Evolutionary conservation across 2,329 filamentous ascomycete species (phyloP), one percentile per base, ranked within the genome.

Genomic region (Pezicula carpinea): DNA sequence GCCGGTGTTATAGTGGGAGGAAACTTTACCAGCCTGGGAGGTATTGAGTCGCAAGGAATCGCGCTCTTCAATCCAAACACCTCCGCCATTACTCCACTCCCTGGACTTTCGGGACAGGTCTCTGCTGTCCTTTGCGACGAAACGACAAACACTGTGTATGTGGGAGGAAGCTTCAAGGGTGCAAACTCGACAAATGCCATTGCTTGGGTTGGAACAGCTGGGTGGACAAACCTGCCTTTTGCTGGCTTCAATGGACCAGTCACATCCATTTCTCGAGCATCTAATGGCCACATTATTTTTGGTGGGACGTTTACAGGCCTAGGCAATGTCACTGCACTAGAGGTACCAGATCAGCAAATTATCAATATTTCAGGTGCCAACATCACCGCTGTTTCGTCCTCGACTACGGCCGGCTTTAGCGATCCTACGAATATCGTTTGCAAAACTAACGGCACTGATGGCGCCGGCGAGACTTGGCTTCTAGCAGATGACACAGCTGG

Each of bases 231-330:
- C 59, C 70, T 99, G 47, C 86, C 92, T 2, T 99, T 99, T 70
- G 82, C 83, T 34, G 95, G 95, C 18, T 95, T 99, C 69, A 97
- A 97, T 67, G 91, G 91, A 21, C 89, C 89, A 2, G 90, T 99
- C 43, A 80, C 81, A 52, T 87, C 91, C 32, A 97, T 99, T 56
- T 77, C 82, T 43, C 90, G 89, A 68, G 80, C 84, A 17, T 75
- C 83, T 1, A 86, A 89, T 57, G 88, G 87, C 7, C 87, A 95
- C 62, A 87, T 99, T 54, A 80, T 97, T 46, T 99, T 96, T 63
- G 95, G 89, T 39, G 93, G 93, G 42, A 80, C 79, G 47, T 99
- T 99, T 63, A 90, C 88, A 48, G 89, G 89, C 6, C 70, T 97
- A 7, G 89, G 89, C 51, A 96, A 96, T 64, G 79, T 83, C 2